These are phyloP conservation scores for Kwoniella shandongensis DNA, from an alignment of 768 basidiomycete species.

Conservation along the genomic window DNA sequence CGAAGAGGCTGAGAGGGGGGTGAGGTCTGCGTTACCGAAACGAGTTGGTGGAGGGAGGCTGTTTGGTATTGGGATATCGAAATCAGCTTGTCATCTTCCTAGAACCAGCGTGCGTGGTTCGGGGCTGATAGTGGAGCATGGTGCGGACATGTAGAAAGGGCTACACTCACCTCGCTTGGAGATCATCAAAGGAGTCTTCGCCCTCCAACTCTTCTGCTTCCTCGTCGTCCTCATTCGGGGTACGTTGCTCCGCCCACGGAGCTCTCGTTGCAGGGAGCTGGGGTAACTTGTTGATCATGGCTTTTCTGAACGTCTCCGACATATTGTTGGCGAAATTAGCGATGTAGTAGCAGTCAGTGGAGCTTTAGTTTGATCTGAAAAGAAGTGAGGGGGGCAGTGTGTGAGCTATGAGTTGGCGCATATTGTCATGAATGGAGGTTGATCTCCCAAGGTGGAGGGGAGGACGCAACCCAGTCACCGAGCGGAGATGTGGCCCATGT, in stretches of 20 bases:
- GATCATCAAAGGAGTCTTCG: conserved; percentile 61
- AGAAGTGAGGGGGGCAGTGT: no score
- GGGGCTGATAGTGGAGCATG: no score
- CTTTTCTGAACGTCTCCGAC: conserved; percentile 50
- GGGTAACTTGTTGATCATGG: conserved; percentile 45
- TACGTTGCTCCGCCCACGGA: conserved; percentile 42
- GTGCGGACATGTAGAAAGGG: conserved; percentile 13
- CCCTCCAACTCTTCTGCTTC: conserved; percentile 69
- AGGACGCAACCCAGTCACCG: no score
- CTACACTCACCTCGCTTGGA: conserved; percentile 50
- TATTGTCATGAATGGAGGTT: no score
- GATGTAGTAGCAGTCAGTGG: no score
- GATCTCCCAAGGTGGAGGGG: no score
- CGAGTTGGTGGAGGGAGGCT: conserved; percentile 35
- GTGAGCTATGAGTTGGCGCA: no score
- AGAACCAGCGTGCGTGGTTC: no score
- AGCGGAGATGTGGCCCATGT: no score
- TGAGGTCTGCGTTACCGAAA: conserved; percentile 58
- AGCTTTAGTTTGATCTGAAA: no score
- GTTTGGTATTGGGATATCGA: conserved; percentile 16
- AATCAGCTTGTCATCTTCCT: background rate
- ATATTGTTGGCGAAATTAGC: conserved; percentile 14
- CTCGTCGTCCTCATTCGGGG: conserved; percentile 68
- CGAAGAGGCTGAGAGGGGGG: conserved; percentile 72
- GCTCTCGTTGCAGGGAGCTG: conserved; percentile 43